Base-by-base conservation (phyloP, 2,329 filamentous ascomycete species). In the Trichoderma simmonsii region DNA sequence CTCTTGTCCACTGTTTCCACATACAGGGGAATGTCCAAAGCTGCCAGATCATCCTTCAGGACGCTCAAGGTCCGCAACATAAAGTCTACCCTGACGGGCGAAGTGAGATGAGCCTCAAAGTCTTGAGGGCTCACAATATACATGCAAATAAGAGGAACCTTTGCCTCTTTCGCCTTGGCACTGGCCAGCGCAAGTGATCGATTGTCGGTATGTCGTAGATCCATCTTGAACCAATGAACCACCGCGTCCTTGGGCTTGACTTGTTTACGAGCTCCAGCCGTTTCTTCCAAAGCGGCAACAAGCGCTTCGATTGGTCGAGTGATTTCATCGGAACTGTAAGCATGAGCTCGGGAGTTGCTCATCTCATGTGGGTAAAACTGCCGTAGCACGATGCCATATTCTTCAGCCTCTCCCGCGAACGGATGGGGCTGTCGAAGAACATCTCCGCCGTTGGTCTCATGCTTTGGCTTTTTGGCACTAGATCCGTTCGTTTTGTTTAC, bases 161-260 rank as follows among this genome's bases (percentile, higher is more conserved):
- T 87, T n/a, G 88, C 85, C 48, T 89, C 86, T 72, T 89, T 90
- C 1, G 94, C 93, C 71, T 81, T 83, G 71, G 89, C 82, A 70
- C 88, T 90, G 0, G 94, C 94, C 73, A 90, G 81, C 39, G 87
- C 86, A 28, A 97, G 81, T 0, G 88, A 88, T 9, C 88, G 91
- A 79, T 97, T 97, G 79, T 98, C 95, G 0, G 82, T 80, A 2
- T 87, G 85, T 3, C 94, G 87, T 65, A 97, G 82, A 79, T 97
- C 95, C 77, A 88, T 90, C 82, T 96, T 97, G 84, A 95, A 97
- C 94, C 94, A 97, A 81, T 97, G 93, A 0, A 97, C 88, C 0
- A 97, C 91, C 0, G 90, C 89, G 30, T 88, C 83, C 34, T 88
- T 87, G 0, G 86, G 82, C 1, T 82, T 73, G 14, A 92, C 85